These are phyloP conservation scores for Trichoderma breve DNA, from an alignment of 2,329 filamentous ascomycete species.

Conservation along the genomic window DNA sequence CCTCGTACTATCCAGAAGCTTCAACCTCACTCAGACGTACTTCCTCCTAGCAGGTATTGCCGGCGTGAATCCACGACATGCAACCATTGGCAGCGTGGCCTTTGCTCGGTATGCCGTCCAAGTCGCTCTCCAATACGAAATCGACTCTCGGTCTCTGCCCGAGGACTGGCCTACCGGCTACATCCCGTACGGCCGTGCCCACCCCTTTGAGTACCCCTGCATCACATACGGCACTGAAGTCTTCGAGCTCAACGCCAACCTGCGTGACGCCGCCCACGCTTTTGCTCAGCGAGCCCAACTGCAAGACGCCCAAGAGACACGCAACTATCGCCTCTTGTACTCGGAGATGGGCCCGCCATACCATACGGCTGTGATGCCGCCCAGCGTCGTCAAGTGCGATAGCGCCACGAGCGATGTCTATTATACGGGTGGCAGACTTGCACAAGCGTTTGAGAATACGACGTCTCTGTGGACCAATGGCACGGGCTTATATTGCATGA, in stretches of 20 bases:
- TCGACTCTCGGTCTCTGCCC: conserved; percentile 68
- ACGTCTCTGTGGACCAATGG: conserved; percentile 66
- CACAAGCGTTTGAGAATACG: conserved; percentile 63
- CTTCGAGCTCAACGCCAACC: conserved; percentile 61
- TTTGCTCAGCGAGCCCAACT: conserved; percentile 54
- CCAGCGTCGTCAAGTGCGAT: conserved; percentile 63
- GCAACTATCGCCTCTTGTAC: conserved; percentile 56
- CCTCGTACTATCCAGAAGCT: conserved; percentile 58
- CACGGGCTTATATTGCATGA: conserved; percentile 66
- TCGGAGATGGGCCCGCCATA: conserved; percentile 40
- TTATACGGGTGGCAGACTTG: conserved; percentile 60
- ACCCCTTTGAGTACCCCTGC: conserved; percentile 56
- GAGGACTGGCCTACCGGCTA: conserved; percentile 66
- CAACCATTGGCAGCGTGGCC: conserved; percentile 64
- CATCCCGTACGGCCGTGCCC: conserved; percentile 58
- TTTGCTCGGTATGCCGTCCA: conserved; percentile 70
- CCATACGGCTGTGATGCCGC: conserved; percentile 43
- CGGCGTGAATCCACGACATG: conserved; percentile 67
- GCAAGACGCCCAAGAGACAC: conserved; percentile 48
- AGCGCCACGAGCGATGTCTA: conserved; percentile 70
- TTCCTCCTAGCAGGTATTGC: conserved; percentile 72
- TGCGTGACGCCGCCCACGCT: conserved; percentile 52
- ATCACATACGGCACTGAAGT: conserved; percentile 67
- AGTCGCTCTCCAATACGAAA: conserved; percentile 72
- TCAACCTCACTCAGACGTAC: conserved; percentile 66